Evolutionary conservation across 1,284 basidiomycete species (phyloP).

Genomic region (Garcileccinum viscosum): DNA sequence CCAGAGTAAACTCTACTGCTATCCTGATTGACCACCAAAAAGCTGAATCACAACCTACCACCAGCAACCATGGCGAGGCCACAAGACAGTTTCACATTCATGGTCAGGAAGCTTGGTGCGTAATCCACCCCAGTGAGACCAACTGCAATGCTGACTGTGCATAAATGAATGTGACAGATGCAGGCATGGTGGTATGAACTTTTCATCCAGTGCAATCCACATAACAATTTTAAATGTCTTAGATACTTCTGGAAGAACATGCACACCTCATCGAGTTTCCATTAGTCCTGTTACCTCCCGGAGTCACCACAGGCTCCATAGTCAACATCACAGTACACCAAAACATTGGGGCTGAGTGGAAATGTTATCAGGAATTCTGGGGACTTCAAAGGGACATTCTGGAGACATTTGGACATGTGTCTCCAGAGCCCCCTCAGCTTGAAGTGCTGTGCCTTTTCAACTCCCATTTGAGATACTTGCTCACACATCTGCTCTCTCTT

Average conservation of each 20-base stretch:
- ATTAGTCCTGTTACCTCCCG: conserved; percentile 88
- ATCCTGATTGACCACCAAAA: conserved; percentile 5
- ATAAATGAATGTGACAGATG: conserved; percentile 51
- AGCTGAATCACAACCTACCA: conserved; percentile 10
- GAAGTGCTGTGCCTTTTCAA: conserved; percentile 48
- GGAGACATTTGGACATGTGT: conserved; percentile 70
- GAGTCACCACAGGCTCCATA: conserved; percentile 91
- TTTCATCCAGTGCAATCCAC: neutral
- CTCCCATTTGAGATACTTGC: neutral
- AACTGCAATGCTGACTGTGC: conserved; percentile 7
- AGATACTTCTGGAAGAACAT: conserved; percentile 90
- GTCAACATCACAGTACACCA: conserved; percentile 91
- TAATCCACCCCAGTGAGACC: conserved; percentile 5
- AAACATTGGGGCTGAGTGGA: conserved; percentile 82
- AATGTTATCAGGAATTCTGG: conserved; percentile 82
- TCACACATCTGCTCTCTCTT: neutral
- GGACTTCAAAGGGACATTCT: conserved; percentile 82
- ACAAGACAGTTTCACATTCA: conserved; percentile 68
- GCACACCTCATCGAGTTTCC: conserved; percentile 97
- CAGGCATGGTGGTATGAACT: conserved; percentile 75
- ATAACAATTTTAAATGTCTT: neutral
- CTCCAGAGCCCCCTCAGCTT: conserved; percentile 77
- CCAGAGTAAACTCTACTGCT: neutral
- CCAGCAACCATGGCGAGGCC: conserved; percentile 38
- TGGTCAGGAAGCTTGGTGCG: conserved; percentile 74